phyloP scores from a whole-genome alignment of 257 asterid genomes.

The Fraxinus americana region DNA sequence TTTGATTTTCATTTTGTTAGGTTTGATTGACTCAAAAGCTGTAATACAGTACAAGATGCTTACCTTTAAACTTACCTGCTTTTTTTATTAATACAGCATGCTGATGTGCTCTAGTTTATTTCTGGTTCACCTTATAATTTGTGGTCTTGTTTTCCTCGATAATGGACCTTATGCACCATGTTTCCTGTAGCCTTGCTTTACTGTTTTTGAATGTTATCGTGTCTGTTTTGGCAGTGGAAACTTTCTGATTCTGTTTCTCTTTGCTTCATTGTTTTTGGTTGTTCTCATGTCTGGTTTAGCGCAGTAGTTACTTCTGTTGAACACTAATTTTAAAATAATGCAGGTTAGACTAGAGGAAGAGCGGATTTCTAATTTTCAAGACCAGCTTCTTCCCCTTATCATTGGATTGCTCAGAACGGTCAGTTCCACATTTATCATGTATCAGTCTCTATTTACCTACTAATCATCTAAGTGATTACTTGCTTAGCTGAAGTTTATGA shows the following conservation, averaged over 20 bases:
- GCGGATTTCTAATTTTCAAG: constrained; percentile 66
- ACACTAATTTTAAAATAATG: constrained; percentile 27
- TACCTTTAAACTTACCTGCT: constrained; percentile 9
- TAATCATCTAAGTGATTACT: not conserved
- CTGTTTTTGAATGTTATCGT: not conserved
- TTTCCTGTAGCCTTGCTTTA: not conserved
- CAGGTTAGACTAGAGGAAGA: constrained; percentile 89
- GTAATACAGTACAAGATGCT: not conserved
- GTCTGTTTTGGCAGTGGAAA: not conserved
- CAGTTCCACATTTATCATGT: constrained; percentile 39
- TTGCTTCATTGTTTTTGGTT: constrained; percentile 21
- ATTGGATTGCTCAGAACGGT: constrained; percentile 98
- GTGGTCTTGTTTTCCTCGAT: not conserved
- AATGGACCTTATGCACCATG: not conserved
- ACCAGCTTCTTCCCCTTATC: constrained; percentile 87
- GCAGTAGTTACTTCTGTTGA: constrained; percentile 20
- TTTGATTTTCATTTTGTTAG: constrained; percentile 8
- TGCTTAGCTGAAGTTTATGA: constrained; percentile 6
- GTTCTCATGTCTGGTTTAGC: not conserved
- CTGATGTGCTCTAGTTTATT: constrained; percentile 7
- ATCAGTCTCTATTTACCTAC: constrained; percentile 1
- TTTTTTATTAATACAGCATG: constrained; percentile 1
- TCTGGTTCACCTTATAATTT: constrained; percentile 7
- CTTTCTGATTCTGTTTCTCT: constrained; percentile 2
- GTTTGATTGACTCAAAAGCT: not conserved